These are phyloP conservation scores for Auricularia heimuer DNA, from an alignment of 768 basidiomycete genomes.

Conservation along the genomic window DNA sequence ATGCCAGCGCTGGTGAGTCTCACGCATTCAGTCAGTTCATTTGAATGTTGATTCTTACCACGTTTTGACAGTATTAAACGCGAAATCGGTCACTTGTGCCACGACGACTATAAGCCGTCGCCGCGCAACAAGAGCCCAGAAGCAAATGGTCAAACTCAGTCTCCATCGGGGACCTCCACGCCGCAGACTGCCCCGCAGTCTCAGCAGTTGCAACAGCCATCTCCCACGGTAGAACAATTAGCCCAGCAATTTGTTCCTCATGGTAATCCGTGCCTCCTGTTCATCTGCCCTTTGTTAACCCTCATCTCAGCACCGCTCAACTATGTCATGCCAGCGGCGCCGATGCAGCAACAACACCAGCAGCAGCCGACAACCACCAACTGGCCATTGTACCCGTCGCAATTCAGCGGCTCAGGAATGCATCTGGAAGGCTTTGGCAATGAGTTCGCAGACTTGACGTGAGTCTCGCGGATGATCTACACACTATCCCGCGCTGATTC, in stretches of 20 bases:
- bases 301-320: not conserved
- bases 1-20: conserved; percentile 80
- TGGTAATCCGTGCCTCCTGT: not conserved
- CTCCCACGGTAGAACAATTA: not conserved
- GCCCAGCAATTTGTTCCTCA: not conserved
- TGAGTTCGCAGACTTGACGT: conserved; percentile 77
- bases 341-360: not conserved
- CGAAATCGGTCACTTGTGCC: conserved; percentile 90
- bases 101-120: conserved; percentile 54
- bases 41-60: conserved; percentile 8
- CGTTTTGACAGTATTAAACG: conserved; percentile 67
- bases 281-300: not conserved
- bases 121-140: not conserved
- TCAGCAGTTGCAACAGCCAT: not conserved
- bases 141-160: not conserved
- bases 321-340: not conserved
- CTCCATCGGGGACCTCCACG: not conserved
- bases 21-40: too few species aligned
- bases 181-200: not conserved
- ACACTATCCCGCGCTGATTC: not conserved
- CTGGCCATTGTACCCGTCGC: not conserved
- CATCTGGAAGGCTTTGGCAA: conserved; percentile 55
- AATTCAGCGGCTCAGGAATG: not conserved
- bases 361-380: not conserved
- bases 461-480: conserved; percentile 10